These are phyloP conservation scores for Polytrichum commune DNA, from an alignment of 225 moss, liverwort and hornwort species.

Conservation along the genomic window DNA sequence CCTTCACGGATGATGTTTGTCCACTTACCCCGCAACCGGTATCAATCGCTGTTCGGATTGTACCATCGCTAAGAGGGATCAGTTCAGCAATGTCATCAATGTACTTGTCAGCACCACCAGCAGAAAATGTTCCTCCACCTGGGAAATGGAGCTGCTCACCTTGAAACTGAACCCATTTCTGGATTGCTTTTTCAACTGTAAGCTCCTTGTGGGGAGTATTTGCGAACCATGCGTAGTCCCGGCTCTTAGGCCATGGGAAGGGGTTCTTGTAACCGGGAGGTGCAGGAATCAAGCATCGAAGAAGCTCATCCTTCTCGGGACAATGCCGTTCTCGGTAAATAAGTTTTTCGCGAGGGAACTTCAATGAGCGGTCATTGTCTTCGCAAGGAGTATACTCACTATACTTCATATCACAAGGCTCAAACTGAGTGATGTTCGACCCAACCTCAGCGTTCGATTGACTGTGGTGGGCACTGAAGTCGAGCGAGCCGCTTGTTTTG, in stretches of 20 bases:
- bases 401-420: slow-evolving; percentile 74
- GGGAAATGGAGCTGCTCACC: slow-evolving; percentile 60
- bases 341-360: slow-evolving; percentile 67
- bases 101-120: slow-evolving; percentile 64
- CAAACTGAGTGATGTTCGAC: slow-evolving; percentile 43
- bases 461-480: slow-evolving; percentile 73
- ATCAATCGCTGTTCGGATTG: slow-evolving; percentile 61
- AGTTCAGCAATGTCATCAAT: slow-evolving; percentile 53
- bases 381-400: slow-evolving; percentile 98
- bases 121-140: slow-evolving; percentile 61
- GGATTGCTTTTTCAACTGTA: slow-evolving; percentile 66
- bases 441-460: slow-evolving; percentile 33
- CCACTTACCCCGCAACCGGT: slow-evolving; percentile 61
- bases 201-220: slow-evolving; percentile 97
- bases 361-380: slow-evolving; percentile 73
- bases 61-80: slow-evolving; percentile 50
- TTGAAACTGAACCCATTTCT: slow-evolving; percentile 68
- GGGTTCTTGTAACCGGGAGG: slow-evolving; percentile 82
- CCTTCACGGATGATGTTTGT: background rate
- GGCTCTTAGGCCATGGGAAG: slow-evolving; percentile 84
- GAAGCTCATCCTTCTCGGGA: slow-evolving; percentile 69
- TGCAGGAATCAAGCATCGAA: slow-evolving; percentile 83
- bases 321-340: slow-evolving; percentile 94
- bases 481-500: slow-evolving; percentile 37
- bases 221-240: slow-evolving; percentile 77